These are phyloP conservation scores for Rhodomyrtus psidioides DNA, from an alignment of 441 rosid genomes.

Conservation along the genomic window DNA sequence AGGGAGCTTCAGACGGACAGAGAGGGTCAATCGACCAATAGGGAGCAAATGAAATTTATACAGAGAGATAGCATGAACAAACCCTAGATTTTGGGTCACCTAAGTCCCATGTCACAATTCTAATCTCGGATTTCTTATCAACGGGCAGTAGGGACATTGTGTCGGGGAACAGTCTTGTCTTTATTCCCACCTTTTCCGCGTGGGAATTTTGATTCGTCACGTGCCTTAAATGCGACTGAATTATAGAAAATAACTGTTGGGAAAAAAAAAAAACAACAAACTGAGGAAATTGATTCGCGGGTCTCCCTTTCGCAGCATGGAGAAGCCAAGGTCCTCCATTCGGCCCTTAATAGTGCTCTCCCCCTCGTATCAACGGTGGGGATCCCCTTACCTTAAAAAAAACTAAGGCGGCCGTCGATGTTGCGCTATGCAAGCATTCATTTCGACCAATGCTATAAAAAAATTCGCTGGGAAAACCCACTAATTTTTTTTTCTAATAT, in stretches of 20 bases:
- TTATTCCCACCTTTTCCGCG: neutral
- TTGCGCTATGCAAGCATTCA: neutral
- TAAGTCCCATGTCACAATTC: neutral
- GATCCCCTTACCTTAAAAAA: no score
- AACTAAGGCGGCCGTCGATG: neutral
- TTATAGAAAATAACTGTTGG: neutral
- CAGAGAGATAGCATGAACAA: no score
- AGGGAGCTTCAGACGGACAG: no score
- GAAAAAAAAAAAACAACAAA: neutral
- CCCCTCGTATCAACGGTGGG: no score
- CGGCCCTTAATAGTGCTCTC: no score
- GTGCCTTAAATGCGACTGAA: neutral
- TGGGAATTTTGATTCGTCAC: neutral
- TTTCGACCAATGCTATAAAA: neutral
- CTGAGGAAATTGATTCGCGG: neutral
- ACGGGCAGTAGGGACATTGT: neutral
- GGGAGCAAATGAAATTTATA: no score
- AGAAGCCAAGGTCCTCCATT: neutral
- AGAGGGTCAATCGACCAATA: no score
- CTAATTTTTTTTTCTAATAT: neutral
- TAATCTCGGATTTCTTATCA: neutral
- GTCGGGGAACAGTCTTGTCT: neutral
- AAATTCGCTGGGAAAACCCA: neutral
- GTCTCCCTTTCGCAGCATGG: neutral
- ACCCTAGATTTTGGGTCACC: neutral